Evolutionary conservation across 371 early-diverging fungal species (phyloP), one percentile per base, ranked within the genome.

Genomic region (Rhizopus stolonifer): DNA sequence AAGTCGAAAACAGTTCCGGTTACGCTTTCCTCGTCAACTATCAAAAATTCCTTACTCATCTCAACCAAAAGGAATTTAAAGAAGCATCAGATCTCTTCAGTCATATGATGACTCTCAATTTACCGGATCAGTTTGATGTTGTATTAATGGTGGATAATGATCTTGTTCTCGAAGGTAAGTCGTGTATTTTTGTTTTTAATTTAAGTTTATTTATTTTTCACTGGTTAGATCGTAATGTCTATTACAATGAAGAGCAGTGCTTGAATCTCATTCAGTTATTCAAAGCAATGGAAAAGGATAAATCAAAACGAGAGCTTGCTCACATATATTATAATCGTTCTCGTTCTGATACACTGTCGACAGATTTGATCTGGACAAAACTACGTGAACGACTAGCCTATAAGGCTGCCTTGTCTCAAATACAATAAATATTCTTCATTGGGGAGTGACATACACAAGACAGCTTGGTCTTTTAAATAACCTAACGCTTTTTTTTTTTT

Each of bases 1-100:
- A 55, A 13, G 38, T 55, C 19, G 33, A 52, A 11, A 18, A n/a
- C 4, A 56, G 72, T 43, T 52, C 52, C 14, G 55, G 44, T 18
- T 72, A 69, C 33, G 36, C 47, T 14, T 52, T 62, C 13, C 40
- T 68, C 11, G 29, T 58, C 13, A 33, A 46, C 5, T 72, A 69
- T 21, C 34, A 57, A 3, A 22, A 52, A 4, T 49, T 72, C 21
- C 50, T 46, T n/a, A 17, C 22, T 2, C 24, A 45, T 11, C 34
- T 69, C 4, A 21, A 59, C 1, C 21, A 49, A 1, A 42, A 63
- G 19, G 19, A 42, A 24, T 58, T 33, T 45, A 22, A 49, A 43
- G 23, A 58, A 31, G 64, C 64, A 0, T 38, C 54, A 6, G 7
- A 42, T 4, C 1, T 19, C 8, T 33, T 47, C 3, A 13, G 45